phyloP scores from a whole-genome alignment of 2,329 filamentous ascomycete genomes.

The Stachybotrys echinatus region DNA sequence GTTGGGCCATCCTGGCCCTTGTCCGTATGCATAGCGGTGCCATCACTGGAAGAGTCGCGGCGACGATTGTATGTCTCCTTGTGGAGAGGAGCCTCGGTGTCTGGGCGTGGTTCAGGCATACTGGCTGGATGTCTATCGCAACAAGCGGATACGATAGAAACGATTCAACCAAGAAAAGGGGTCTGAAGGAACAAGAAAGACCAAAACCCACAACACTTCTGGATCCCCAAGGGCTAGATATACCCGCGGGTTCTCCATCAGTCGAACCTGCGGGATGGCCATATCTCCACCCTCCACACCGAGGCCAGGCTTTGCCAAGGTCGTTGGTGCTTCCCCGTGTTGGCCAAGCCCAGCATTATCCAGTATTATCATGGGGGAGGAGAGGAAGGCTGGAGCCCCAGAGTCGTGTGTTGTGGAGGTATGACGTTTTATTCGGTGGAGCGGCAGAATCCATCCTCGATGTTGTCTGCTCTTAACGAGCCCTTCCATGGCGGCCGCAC shows the following conservation, averaged over 20 bases:
- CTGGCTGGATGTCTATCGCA: not conserved
- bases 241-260: not conserved
- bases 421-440: not conserved
- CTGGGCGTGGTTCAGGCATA: constrained; percentile 17
- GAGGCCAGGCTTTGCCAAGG: not conserved
- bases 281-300: not conserved
- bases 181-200: not conserved
- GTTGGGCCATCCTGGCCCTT: constrained; percentile 10
- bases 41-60: constrained; percentile 14
- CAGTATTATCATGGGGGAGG: no score
- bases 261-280: not conserved
- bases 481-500: not conserved
- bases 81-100: constrained; percentile 14
- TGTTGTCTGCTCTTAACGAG: not conserved
- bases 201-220: not conserved
- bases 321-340: not conserved
- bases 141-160: not conserved
- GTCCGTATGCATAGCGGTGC: constrained; percentile 10
- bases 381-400: not conserved
- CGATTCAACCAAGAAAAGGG: not conserved
- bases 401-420: no score
- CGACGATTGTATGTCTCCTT: constrained; percentile 7
- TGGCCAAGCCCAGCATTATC: not conserved
- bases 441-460: not conserved
- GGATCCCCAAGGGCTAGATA: not conserved